Conservation (phyloP, 2,329 filamentous ascomycete genomes). For the Orbilia javanica region DNA sequence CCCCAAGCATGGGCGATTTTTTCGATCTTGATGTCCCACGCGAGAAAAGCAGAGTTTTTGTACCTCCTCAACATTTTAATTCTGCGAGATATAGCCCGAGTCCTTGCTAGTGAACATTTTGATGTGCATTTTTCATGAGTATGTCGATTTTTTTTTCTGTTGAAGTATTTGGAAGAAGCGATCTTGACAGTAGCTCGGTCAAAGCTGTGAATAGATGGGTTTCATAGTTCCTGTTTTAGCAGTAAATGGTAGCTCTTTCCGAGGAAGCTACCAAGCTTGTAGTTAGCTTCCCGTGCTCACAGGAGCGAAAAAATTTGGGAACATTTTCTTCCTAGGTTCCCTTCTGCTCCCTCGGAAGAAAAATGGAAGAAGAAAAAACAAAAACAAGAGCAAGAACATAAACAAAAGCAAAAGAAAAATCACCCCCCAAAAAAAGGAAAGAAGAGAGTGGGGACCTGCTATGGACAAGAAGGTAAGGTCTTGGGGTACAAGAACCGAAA, state of each 20-base stretch:
- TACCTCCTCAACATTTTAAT: slow-evolving; percentile 53
- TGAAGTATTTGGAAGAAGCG: slow-evolving; percentile 47
- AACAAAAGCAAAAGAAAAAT: neutral
- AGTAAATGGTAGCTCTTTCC: slow-evolving; percentile 58
- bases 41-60: slow-evolving; percentile 48
- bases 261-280: slow-evolving; percentile 55
- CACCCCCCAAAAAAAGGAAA: slow-evolving; percentile 4
- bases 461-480: slow-evolving; percentile 38
- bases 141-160: slow-evolving; percentile 36
- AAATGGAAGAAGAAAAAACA: neutral
- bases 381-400: neutral
- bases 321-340: slow-evolving; percentile 40
- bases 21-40: slow-evolving; percentile 43
- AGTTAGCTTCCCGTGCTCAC: slow-evolving; percentile 56
- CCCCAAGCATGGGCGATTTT: slow-evolving; percentile 16
- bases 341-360: slow-evolving; percentile 29
- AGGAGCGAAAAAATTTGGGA: slow-evolving; percentile 58
- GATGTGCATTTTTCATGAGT: slow-evolving; percentile 43
- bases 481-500: slow-evolving; percentile 55
- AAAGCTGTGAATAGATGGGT: slow-evolving; percentile 14
- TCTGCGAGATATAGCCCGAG: slow-evolving; percentile 46
- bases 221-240: slow-evolving; percentile 56
- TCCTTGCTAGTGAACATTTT: slow-evolving; percentile 55
- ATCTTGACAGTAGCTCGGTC: slow-evolving; percentile 29
- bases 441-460: slow-evolving; percentile 40